Evolutionary conservation across 2,329 filamentous ascomycete species (phyloP).

Genomic region (Calonectria leucothoes): DNA sequence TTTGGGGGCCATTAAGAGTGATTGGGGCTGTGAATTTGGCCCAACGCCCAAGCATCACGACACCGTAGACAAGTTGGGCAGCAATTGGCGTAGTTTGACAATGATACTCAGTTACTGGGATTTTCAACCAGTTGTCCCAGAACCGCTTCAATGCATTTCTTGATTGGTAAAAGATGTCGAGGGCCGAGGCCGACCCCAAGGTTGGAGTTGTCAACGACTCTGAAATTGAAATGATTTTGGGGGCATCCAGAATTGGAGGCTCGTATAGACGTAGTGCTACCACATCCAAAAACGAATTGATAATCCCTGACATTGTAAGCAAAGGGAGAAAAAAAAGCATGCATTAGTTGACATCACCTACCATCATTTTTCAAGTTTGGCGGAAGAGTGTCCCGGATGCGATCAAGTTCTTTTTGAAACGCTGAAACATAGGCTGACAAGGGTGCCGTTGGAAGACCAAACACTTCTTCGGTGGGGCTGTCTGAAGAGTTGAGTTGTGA

Average conservation of each 20-base stretch:
- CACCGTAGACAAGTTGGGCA: conserved; percentile 61
- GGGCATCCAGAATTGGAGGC: conserved; percentile 56
- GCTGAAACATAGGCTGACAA: conserved; percentile 57
- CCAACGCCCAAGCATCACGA: conserved; percentile 64
- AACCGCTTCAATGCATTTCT: conserved; percentile 59
- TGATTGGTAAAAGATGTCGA: conserved; percentile 63
- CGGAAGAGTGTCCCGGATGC: conserved; percentile 51
- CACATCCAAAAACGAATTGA: conserved; percentile 54
- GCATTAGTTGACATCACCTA: conserved; percentile 33
- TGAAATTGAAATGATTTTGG: conserved; percentile 55
- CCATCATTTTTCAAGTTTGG: conserved; percentile 50
- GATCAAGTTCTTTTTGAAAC: conserved; percentile 59
- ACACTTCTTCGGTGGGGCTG: conserved; percentile 47
- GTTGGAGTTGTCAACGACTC: conserved; percentile 54
- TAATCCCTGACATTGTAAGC: conserved; percentile 44
- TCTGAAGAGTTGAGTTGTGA: conserved; percentile 53
- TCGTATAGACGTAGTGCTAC: conserved; percentile 60
- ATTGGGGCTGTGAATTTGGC: conserved; percentile 57
- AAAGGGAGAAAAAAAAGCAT: background rate
- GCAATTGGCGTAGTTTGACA: conserved; percentile 58
- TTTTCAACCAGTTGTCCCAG: conserved; percentile 60
- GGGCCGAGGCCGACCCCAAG: conserved; percentile 52
- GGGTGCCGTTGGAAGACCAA: conserved; percentile 53
- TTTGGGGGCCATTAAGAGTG: conserved; percentile 37
- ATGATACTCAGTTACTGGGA: conserved; percentile 57